phyloP scores from a whole-genome alignment of 306 rosid genomes.

The Quercus dentata region DNA sequence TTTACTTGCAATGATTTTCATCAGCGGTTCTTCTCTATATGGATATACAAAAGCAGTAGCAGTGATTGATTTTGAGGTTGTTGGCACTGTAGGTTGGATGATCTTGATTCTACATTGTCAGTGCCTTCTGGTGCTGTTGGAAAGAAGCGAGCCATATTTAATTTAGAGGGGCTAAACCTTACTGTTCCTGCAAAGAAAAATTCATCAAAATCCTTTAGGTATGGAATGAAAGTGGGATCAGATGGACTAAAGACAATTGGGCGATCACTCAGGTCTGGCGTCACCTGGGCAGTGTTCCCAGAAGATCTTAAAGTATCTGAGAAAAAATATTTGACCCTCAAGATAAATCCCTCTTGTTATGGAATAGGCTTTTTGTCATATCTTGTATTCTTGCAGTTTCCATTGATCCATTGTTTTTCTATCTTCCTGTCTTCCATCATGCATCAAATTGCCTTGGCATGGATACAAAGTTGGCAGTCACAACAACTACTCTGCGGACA shows the following conservation, averaged over 20 bases:
- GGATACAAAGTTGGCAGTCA: constrained; percentile 48
- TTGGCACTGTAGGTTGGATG: constrained; percentile 64
- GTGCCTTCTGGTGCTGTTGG: constrained; percentile 31
- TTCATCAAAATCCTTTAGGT: constrained; percentile 49
- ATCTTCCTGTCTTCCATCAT: constrained; percentile 71
- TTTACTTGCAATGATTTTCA: no score
- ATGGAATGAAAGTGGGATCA: constrained; percentile 59
- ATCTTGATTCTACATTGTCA: constrained; percentile 48
- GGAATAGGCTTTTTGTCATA: constrained; percentile 81
- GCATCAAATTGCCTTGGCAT: constrained; percentile 67
- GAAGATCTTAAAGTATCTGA: constrained; percentile 77
- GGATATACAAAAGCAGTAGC: neutral
- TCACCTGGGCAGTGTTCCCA: constrained; percentile 61
- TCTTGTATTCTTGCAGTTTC: constrained; percentile 73
- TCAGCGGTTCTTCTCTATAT: no score
- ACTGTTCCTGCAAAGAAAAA: constrained; percentile 35
- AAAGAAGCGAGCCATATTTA: constrained; percentile 54
- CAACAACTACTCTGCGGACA: constrained; percentile 45
- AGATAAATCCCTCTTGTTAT: constrained; percentile 69
- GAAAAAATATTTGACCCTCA: constrained; percentile 70
- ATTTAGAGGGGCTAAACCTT: constrained; percentile 39
- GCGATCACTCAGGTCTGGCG: constrained; percentile 58
- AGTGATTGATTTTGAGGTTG: neutral
- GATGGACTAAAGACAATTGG: constrained; percentile 79
- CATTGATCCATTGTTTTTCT: constrained; percentile 83